Evolutionary conservation across 176 grass and related monocot genomes (phyloP).

Genomic region (Carex parvula): DNA sequence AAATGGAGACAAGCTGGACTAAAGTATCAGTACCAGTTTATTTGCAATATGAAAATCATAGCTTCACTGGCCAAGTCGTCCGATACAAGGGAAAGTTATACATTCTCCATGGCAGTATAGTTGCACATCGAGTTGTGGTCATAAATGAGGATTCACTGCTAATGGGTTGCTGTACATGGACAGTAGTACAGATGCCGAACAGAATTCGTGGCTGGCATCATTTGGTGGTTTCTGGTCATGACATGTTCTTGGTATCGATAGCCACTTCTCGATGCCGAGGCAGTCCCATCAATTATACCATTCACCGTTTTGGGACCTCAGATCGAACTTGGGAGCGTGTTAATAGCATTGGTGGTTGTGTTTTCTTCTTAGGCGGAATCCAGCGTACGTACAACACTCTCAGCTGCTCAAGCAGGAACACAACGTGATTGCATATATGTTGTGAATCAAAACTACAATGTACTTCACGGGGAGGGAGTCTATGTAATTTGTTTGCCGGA

Average conservation of each 20-base stretch:
- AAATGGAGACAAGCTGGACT: not conserved
- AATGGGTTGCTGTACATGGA: not conserved
- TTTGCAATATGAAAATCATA: not conserved
- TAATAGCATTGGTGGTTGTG: not conserved
- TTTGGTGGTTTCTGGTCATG: not conserved
- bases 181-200: not conserved
- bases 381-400: not conserved
- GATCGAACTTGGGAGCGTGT: not conserved
- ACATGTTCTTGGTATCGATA: not conserved
- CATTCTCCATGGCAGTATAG: not conserved
- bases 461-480: not conserved
- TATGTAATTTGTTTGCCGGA: not conserved
- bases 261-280: not conserved
- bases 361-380: not conserved
- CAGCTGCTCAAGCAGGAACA: not conserved
- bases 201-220: not conserved
- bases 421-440: slow-evolving; percentile 12
- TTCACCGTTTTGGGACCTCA: not conserved
- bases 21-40: not conserved
- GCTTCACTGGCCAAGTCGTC: not conserved
- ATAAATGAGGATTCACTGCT: not conserved
- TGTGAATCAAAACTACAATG: not conserved
- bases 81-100: not conserved
- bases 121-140: not conserved
- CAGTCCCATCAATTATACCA: not conserved